Conservation (phyloP, 331 rosid genomes). For the Malus hybrid region DNA sequence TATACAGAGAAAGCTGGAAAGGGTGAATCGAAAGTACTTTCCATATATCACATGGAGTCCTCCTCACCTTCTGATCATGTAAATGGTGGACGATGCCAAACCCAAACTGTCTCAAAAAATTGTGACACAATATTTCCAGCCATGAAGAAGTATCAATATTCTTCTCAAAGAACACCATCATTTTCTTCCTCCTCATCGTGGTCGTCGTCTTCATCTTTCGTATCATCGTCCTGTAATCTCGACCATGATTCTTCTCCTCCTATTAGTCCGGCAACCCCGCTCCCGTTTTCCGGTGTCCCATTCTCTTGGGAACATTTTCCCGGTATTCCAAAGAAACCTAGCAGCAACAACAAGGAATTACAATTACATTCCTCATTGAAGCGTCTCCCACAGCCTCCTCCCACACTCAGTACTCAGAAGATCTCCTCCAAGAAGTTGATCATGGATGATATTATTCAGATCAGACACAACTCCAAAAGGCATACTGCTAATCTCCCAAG, state of each 20-base stretch:
- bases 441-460: slow-evolving; percentile 23
- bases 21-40: not conserved
- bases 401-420: slow-evolving; percentile 14
- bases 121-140: slow-evolving; percentile 15
- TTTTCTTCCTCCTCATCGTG: slow-evolving; percentile 34
- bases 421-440: slow-evolving; percentile 23
- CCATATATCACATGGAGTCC: slow-evolving; percentile 29
- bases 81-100: not conserved
- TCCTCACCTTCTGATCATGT: slow-evolving; percentile 10
- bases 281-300: slow-evolving; percentile 64
- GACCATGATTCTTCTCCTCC: slow-evolving; percentile 31
- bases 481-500: slow-evolving; percentile 10
- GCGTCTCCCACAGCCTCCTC: slow-evolving; percentile 67
- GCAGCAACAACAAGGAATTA: slow-evolving; percentile 19
- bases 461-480: slow-evolving; percentile 18
- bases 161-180: slow-evolving; percentile 40
- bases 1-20: not conserved
- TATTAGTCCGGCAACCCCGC: slow-evolving; percentile 37
- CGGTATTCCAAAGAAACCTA: slow-evolving; percentile 79
- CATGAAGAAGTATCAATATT: slow-evolving; percentile 8
- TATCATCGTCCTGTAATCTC: slow-evolving; percentile 21
- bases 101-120: slow-evolving; percentile 24
- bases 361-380: slow-evolving; percentile 14
- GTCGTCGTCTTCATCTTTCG: slow-evolving; percentile 31
- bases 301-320: slow-evolving; percentile 95